These are phyloP conservation scores for Aureobasidium musti DNA, from an alignment of 2,329 filamentous ascomycete genomes.

Conservation along the genomic window DNA sequence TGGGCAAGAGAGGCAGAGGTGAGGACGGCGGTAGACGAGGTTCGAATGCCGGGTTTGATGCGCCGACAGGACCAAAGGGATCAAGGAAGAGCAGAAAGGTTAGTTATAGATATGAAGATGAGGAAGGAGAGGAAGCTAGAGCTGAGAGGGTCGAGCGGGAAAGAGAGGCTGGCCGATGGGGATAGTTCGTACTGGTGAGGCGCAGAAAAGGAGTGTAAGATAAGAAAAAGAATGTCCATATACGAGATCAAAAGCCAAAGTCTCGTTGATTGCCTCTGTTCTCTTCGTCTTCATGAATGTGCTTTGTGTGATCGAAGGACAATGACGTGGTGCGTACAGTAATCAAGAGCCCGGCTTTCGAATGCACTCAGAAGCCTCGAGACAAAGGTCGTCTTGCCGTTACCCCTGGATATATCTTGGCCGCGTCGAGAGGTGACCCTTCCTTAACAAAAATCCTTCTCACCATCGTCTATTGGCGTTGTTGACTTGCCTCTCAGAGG, in stretches of 20 bases:
- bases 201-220: neutral
- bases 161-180: constrained; percentile 53
- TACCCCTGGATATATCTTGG: neutral
- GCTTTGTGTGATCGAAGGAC: neutral
- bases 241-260: neutral
- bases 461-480: no score
- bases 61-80: constrained; percentile 45
- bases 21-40: constrained; percentile 28
- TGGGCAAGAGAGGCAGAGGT: constrained; percentile 40
- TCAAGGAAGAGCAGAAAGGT: constrained; percentile 46
- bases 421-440: neutral
- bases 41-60: constrained; percentile 35
- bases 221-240: neutral
- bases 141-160: constrained; percentile 52
- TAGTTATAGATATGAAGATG: constrained; percentile 48
- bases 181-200: constrained; percentile 17
- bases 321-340: neutral
- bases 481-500: no score
- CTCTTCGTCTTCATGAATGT: no score
- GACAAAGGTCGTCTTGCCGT: neutral
- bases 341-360: neutral
- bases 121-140: constrained; percentile 42
- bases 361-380: neutral
- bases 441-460: no score
- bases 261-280: neutral